Evolutionary conservation across 371 early-diverging fungal species (phyloP).

Genomic region (Mortierella sp.): DNA sequence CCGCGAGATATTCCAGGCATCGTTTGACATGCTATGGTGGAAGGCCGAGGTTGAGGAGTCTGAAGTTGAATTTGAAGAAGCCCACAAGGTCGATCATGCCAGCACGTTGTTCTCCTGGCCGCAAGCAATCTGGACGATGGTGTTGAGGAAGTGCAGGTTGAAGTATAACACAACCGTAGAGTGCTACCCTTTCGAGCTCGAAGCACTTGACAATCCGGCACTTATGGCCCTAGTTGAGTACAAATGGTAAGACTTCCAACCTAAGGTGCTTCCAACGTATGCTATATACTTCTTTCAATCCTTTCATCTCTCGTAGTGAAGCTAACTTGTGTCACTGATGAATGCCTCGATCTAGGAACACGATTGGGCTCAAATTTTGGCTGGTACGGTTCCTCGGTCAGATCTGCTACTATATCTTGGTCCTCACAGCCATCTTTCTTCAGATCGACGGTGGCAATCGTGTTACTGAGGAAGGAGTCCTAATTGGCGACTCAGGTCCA

Average conservation of each 20-base stretch:
- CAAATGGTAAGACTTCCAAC: no score
- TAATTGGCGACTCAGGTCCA: no score
- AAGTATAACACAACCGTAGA: background rate
- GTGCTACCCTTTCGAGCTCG: background rate
- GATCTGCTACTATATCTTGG: slow-evolving; percentile 9
- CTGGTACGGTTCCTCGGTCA: slow-evolving; percentile 6
- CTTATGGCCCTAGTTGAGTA: slow-evolving; percentile 22
- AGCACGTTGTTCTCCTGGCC: background rate
- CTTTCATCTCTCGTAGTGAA: no score
- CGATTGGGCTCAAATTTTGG: slow-evolving; percentile 19
- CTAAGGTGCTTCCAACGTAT: no score
- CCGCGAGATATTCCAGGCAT: slow-evolving; percentile 10
- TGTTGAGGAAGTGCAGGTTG: background rate
- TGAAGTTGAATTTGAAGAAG: background rate
- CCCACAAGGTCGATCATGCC: background rate
- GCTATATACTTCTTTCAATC: no score
- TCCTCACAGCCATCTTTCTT: slow-evolving; percentile 1
- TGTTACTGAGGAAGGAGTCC: background rate
- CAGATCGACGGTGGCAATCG: background rate
- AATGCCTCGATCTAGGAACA: slow-evolving; percentile 18
- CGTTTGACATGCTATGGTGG: slow-evolving; percentile 14
- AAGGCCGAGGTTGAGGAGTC: background rate
- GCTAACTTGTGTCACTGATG: no score
- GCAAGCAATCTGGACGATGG: background rate
- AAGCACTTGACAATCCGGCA: slow-evolving; percentile 17